Base-by-base conservation (phyloP, 257 asterid genomes). In the Capsicum rhomboideum region DNA sequence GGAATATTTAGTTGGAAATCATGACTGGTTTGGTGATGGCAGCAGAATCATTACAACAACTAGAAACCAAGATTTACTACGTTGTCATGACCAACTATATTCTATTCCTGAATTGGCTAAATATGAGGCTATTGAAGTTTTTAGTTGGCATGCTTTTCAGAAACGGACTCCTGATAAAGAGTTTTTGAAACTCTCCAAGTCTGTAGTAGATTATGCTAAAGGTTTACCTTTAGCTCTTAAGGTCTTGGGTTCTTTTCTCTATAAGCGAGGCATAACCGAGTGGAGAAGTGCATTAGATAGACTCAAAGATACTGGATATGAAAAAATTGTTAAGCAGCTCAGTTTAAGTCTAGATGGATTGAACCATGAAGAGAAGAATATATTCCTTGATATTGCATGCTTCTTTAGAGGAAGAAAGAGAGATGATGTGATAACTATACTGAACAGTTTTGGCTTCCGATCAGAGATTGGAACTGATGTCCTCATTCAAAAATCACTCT, bases 351-450 rank as follows among this genome's bases (percentile, higher is more conserved):
- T 58, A 6, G 55, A 31, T 61, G 78, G 84, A 18, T 49, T 82
- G 77, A 13, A 2, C 78, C 5, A 23, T 31, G 49, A 59, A 10
- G n/a, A 61, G 14, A 21, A 82, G 40, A 20, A 58, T 18, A 37
- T 82, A 56, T 82, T 82, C 21, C 40, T 79, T 21, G 69, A 55
- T 55, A 55, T 79, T 79, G 83, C 83, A 17, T 79, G 83, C 67
- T 54, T 54, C 83, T 79, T 61, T 44, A 59, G 53, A 17, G 77
- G 84, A 50, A 79, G 18, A 34, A 54, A 17, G 52, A 79, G 2
- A 79, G 63, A 52, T 46, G 20, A n/a, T 20, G 63, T 79, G 63
- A 79, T 26, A 54, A 54, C 44, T 29, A 79, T 52, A 14, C 50
- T 79, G 2, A 34, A 79, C 2, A 79, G 68, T 9, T 79, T 79